Percentiles rank a stretch among this genome's conserved stretches.
Conservation (phyloP, 23 red algal species). For the Chondrus crispus region DNA sequence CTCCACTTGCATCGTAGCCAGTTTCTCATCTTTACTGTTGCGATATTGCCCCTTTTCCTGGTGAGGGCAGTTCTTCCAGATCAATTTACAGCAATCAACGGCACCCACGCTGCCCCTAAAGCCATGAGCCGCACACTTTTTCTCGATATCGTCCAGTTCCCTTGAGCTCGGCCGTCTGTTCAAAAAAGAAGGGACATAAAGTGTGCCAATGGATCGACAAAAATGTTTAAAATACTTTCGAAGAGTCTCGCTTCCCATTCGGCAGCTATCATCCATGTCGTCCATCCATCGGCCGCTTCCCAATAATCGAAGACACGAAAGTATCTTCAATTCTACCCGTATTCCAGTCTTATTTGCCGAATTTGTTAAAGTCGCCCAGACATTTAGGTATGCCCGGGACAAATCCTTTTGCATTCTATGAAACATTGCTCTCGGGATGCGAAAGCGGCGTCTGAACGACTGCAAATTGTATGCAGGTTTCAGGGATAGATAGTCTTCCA, state of each 20-base stretch:
- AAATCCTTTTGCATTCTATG: neutral
- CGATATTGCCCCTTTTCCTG: conserved; percentile 10
- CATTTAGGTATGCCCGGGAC: neutral
- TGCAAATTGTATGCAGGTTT: neutral
- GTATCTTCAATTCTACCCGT: neutral
- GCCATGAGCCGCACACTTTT: neutral
- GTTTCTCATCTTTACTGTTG: neutral
- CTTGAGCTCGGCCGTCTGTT: neutral
- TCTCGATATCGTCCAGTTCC: neutral
- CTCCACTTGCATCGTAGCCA: conserved; percentile 25
- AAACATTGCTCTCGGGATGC: neutral
- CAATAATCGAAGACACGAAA: neutral
- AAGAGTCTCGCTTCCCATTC: neutral
- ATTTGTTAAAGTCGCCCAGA: neutral
- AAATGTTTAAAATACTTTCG: neutral
- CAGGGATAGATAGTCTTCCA: neutral
- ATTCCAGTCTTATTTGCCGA: neutral
- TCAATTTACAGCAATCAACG: neutral
- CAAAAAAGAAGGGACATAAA: neutral
- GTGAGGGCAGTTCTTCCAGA: neutral
- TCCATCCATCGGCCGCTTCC: neutral
- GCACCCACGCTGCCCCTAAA: neutral
- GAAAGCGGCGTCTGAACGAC: conserved; percentile 2
- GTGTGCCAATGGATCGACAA: neutral
- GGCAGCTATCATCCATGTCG: neutral